phyloP scores from a whole-genome alignment of 768 basidiomycete genomes.

The Russula vinacea region DNA sequence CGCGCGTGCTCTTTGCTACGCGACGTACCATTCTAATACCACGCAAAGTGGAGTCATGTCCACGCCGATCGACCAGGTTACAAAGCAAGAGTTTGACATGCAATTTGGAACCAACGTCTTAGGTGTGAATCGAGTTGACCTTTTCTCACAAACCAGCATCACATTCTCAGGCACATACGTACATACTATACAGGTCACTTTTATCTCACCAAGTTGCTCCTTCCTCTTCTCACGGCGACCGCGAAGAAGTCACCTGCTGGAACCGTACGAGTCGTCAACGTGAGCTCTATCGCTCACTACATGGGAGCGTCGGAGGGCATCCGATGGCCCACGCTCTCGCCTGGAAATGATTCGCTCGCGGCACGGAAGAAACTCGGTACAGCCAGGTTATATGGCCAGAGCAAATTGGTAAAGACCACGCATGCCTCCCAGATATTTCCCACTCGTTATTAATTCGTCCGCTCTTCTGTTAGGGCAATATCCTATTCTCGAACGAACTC shows the following conservation, averaged over 20 bases:
- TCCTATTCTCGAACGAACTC: constrained; percentile 45
- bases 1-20: too few relatives aligned
- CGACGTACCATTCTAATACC: neutral
- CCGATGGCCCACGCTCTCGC: constrained; percentile 19
- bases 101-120: constrained; percentile 40
- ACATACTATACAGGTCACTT: constrained; percentile 38
- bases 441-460: neutral
- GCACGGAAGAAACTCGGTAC: constrained; percentile 21
- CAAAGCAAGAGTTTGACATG: constrained; percentile 37
- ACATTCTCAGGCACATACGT: neutral
- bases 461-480: constrained; percentile 40
- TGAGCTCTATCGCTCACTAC: constrained; percentile 33
- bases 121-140: constrained; percentile 20
- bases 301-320: constrained; percentile 33
- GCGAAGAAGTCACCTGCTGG: constrained; percentile 33
- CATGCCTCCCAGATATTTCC: neutral
- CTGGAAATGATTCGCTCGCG: constrained; percentile 6
- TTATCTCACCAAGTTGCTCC: constrained; percentile 37
- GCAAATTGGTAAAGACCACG: constrained; percentile 21
- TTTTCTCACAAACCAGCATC: neutral
- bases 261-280: constrained; percentile 35
- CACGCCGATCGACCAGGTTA: constrained; percentile 35
- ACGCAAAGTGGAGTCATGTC: constrained; percentile 38
- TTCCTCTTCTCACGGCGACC: constrained; percentile 36
- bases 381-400: constrained; percentile 25